Evolutionary conservation across 805 yeast genomes (phyloP).

Genomic region (Kodamaea hsintzibuensis): DNA sequence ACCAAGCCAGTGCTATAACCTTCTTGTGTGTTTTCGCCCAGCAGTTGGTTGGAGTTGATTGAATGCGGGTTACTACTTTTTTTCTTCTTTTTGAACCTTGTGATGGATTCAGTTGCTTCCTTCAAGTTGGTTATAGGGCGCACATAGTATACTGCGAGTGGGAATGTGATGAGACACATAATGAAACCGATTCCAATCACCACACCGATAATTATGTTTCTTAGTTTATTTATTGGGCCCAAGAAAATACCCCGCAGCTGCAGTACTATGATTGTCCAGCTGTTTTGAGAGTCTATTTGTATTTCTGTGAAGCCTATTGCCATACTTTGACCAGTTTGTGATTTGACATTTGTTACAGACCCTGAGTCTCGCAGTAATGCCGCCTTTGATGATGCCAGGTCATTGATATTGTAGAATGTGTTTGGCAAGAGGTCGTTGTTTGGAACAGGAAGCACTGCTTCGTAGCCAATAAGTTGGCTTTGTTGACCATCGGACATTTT

Average conservation of each 20-base stretch:
- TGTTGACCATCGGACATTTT: not conserved
- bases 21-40: not conserved
- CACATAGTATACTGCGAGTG: conserved; percentile 81
- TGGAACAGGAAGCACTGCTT: conserved; percentile 31
- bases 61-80: conserved; percentile 10
- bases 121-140: conserved; percentile 78
- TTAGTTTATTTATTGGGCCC: conserved; percentile 60
- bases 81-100: conserved; percentile 40
- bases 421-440: conserved; percentile 20
- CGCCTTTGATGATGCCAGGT: conserved; percentile 26
- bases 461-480: conserved; percentile 45
- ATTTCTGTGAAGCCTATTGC: conserved; percentile 39
- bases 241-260: conserved; percentile 60
- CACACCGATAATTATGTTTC: conserved; percentile 72
- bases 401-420: conserved; percentile 25
- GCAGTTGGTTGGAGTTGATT: not conserved
- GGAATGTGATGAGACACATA: conserved; percentile 74
- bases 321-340: conserved; percentile 22
- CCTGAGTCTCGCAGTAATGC: conserved; percentile 33
- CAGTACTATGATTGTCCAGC: conserved; percentile 76
- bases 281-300: conserved; percentile 31
- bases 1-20: not conserved
- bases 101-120: conserved; percentile 76
- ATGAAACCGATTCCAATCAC: conserved; percentile 76
- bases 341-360: conserved; percentile 26